Evolutionary conservation across 169 alveolate genomes (phyloP).

Genomic region (Eimeria falciformis): DNA sequence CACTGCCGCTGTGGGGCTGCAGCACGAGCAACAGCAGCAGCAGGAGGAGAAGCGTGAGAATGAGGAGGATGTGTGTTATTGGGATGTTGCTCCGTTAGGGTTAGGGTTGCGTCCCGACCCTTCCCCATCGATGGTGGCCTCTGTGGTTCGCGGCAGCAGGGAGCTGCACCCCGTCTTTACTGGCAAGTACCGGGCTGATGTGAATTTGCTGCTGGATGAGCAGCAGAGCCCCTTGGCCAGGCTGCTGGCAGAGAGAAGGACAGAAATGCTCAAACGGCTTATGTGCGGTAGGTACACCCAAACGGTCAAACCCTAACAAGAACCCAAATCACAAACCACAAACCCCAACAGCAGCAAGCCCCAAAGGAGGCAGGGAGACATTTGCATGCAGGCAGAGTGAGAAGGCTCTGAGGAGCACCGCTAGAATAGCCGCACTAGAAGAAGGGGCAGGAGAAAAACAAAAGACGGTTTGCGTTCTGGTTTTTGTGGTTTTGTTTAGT

Average conservation of each 20-base stretch:
- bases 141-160: constrained; percentile 6
- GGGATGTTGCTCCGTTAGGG: not conserved
- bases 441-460: too few species aligned
- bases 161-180: constrained; percentile 60
- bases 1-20: not conserved
- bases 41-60: constrained; percentile 3
- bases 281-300: constrained; percentile 54
- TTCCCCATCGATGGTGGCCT: constrained; percentile 26
- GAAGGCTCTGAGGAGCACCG: too few species aligned
- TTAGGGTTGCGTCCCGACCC: constrained; percentile 29
- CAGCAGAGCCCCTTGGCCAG: constrained; percentile 4
- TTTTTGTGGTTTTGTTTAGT: not conserved
- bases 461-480: too few species aligned
- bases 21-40: not conserved
- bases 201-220: not conserved
- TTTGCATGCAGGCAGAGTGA: too few species aligned
- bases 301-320: not conserved
- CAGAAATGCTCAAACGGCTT: constrained; percentile 23
- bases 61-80: not conserved
- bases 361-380: too few species aligned
- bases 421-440: too few species aligned
- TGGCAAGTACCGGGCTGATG: constrained; percentile 13
- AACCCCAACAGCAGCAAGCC: not conserved
- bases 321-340: not conserved
- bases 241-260: not conserved